Base-by-base conservation (phyloP, 805 yeast genomes). In the Jamesozyma spencerorum region DNA sequence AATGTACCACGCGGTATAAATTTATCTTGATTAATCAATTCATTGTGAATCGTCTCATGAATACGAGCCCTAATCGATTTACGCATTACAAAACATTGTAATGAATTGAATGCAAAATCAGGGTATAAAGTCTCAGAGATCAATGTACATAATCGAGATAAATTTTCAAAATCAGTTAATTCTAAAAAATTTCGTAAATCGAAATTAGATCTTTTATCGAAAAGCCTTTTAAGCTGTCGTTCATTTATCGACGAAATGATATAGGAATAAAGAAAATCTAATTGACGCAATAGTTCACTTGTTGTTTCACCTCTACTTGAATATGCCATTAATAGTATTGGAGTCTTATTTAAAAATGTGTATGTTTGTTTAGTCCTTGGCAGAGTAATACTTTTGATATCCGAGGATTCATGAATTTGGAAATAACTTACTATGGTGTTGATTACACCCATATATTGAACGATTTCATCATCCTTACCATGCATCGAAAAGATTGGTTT, bases 401-500 rank as follows among this genome's bases (percentile, higher is more conserved):
- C 46, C 2, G 60, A 46, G 2, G 57, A 56, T 34, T 58, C 52
- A 35, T 53, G 48, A 4, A 66, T 71, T 48, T 77, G 74, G 55
- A 83, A 87, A 38, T 79, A 79, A 10, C 81, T 74, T 7, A 85
- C 71, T 5, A 87, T 74, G 0, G 96, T 85, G 48, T 87, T 88
- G 2, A 87, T 72, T 2, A 87, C 67, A 1, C 94, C 95, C 65
- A 81, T 76, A 51, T 81, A 81, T 0, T 85, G 81, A 34, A 83
- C 63, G 2, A 81, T 67, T 24, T 44, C 39, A 29, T 77, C 79
- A 39, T 84, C 88, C 2, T 76, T 65, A 2, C 92, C 94, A 55
- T 79, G 75, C 69, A 80, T 67, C 2, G 94, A 75, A 59, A 81
- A 87, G 5, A 87, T 80, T 2, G 94, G 94, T 56, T 87, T 87